Evolutionary conservation across 2,329 filamentous ascomycete species (phyloP).

Genomic region (Macrophomina pseudophaseolina): DNA sequence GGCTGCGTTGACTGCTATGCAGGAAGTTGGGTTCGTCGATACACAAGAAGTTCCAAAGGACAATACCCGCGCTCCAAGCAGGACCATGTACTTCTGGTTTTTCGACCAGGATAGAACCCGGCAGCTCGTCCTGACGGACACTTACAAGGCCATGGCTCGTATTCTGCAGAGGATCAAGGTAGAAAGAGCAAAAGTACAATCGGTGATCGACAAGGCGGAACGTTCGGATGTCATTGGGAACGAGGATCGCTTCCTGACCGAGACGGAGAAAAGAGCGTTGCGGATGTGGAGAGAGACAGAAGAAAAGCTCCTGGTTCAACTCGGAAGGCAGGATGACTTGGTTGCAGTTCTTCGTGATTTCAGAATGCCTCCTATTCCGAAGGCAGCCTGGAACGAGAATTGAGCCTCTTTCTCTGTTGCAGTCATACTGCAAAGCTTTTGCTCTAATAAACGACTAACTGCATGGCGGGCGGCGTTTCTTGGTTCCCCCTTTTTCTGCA

Average conservation of each 20-base stretch:
- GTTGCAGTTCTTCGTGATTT: conserved; percentile 80
- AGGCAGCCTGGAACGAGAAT: conserved; percentile 5
- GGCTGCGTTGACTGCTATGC: conserved; percentile 81
- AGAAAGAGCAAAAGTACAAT: conserved; percentile 73
- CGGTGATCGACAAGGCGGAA: conserved; percentile 79
- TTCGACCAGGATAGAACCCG: conserved; percentile 78
- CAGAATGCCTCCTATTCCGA: conserved; percentile 23
- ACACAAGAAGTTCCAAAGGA: conserved; percentile 95
- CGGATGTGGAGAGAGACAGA: conserved; percentile 67
- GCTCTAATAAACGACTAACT: conserved; percentile 5
- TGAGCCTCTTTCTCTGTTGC: not conserved
- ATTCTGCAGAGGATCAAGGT: conserved; percentile 79
- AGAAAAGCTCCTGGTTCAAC: conserved; percentile 76
- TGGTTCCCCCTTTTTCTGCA: not conserved
- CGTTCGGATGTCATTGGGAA: conserved; percentile 84
- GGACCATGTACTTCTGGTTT: conserved; percentile 91
- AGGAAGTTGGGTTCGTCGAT: conserved; percentile 84
- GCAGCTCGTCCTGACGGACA: conserved; percentile 74
- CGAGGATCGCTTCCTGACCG: conserved; percentile 78
- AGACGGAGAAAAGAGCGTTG: conserved; percentile 72
- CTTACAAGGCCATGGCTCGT: conserved; percentile 89
- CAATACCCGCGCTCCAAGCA: conserved; percentile 76
- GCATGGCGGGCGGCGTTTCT: conserved; percentile 27
- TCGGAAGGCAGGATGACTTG: conserved; percentile 81
- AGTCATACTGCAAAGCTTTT: not conserved